Percentiles rank a stretch among this genome's conserved stretches.
Evolutionary conservation across 2,329 filamentous ascomycete genomes (phyloP).

Genomic region (Nemania sp.): DNA sequence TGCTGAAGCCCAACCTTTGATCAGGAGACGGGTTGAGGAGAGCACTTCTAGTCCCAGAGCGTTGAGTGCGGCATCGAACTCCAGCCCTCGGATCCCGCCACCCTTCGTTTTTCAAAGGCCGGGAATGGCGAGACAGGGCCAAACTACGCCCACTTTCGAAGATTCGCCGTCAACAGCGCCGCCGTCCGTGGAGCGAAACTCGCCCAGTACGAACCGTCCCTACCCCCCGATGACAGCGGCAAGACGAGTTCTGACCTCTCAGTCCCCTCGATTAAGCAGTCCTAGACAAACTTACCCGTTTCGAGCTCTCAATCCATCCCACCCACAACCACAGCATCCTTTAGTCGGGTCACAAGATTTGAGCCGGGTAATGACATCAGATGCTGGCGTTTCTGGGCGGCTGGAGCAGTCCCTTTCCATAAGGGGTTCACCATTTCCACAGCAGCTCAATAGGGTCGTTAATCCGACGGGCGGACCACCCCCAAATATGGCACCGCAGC

Average conservation of each 20-base stretch:
- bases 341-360: conserved; percentile 25
- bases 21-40: conserved; percentile 27
- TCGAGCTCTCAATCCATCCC: conserved; percentile 39
- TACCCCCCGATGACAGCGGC: conserved; percentile 40
- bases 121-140: conserved; percentile 31
- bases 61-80: conserved; percentile 30
- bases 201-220: conserved; percentile 39
- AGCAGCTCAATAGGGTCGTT: conserved; percentile 35
- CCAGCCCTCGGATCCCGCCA: conserved; percentile 34
- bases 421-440: conserved; percentile 32
- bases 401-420: conserved; percentile 30
- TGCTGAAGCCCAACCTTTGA: conserved; percentile 38
- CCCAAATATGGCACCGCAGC: conserved; percentile 35
- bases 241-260: conserved; percentile 61
- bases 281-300: conserved; percentile 44
- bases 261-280: conserved; percentile 61
- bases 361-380: conserved; percentile 27
- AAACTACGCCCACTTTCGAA: conserved; percentile 30
- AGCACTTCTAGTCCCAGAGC: conserved; percentile 24
- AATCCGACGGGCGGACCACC: conserved; percentile 29
- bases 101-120: conserved; percentile 32
- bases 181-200: conserved; percentile 39
- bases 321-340: conserved; percentile 34
- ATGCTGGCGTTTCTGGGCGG: conserved; percentile 28
- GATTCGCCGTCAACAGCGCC: conserved; percentile 33